phyloP scores from a whole-genome alignment of 2,329 filamentous ascomycete species.

The Madurella fahalii region DNA sequence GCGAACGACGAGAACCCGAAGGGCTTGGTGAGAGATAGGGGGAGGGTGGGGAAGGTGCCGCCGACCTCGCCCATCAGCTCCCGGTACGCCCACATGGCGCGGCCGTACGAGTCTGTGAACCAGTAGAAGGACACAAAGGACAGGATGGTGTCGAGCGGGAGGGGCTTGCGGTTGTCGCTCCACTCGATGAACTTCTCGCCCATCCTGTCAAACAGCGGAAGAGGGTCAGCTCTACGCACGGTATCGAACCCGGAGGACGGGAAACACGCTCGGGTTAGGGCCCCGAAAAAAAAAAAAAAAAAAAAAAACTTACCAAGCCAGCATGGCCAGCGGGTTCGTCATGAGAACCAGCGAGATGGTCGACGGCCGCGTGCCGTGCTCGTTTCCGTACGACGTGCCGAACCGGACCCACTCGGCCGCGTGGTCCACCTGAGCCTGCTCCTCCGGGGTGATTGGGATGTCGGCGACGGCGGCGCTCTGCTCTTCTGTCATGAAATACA shows the following conservation, averaged over 20 bases:
- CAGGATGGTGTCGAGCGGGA: conserved; percentile 17
- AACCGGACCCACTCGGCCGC: too few species aligned
- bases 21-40: conserved; percentile 34
- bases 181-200: conserved; percentile 21
- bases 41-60: background rate
- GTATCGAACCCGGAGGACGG: too few species aligned
- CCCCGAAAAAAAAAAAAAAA: background rate
- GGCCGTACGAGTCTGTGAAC: conserved; percentile 14
- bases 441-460: conserved; percentile 9
- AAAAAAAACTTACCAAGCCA: too few species aligned
- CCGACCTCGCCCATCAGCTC: background rate
- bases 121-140: conserved; percentile 17
- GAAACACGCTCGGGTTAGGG: too few species aligned
- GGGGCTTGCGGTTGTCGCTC: conserved; percentile 11
- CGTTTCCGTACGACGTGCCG: too few species aligned
- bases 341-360: too few species aligned
- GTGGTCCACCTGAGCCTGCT: too few species aligned
- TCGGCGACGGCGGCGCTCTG: conserved; percentile 18
- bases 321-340: too few species aligned
- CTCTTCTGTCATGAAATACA: conserved; percentile 14
- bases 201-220: conserved; percentile 7
- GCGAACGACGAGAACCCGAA: conserved; percentile 45
- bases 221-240: too few species aligned
- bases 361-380: too few species aligned
- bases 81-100: conserved; percentile 19